Evolutionary conservation across 2,329 filamentous ascomycete genomes (phyloP), one percentile per base, ranked within the genome.

Genomic region (Xylaria sp.): DNA sequence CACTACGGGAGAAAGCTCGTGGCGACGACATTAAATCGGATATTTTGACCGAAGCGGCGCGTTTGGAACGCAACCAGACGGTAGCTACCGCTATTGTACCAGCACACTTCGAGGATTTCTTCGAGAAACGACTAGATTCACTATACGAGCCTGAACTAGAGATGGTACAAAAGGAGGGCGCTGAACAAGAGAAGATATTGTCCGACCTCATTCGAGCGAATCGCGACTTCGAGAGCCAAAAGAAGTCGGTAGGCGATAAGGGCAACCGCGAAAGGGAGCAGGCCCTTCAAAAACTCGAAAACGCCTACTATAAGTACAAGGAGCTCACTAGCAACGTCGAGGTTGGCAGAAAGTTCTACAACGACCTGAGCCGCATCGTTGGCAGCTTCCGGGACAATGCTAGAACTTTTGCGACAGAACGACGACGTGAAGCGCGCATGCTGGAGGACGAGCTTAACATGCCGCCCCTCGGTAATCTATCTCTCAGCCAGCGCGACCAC

Each of bases 241-340:
- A 92, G 72, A 88, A 90, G 62, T 86, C 85, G 46, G 89, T 90
- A 3, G 92, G 84, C n/a, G 84, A 84, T 40, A 83, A 83, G 17
- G 86, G 86, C 54, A 83, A 93, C 72, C 80, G 81, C 68, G 94
- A 97, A 77, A 89, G 96, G 15, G 95, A 98, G 78, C 88, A 92
- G 73, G 94, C 93, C 0, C 82, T 99, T 58, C 96, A 99, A 80
- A 89, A 88, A 70, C 84, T 99, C 10, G 95, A 98, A 79, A 94
- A 92, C 71, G 95, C 93, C 0, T 98, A 97, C 78, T 90, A 94
- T 80, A 97, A 95, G 81, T 98, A 98, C 83, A 97, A 97, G 81
- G 95, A 99, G 79, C 93, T 98, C 65, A 89, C 97, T 66, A 93
- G 89, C 72, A 97, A 98, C 77, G 86, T 97, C 2, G 95, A 98